Evolutionary conservation across 2,329 filamentous ascomycete species (phyloP), one percentile per base, ranked within the genome.

Genomic region (Ophiostoma australiae): DNA sequence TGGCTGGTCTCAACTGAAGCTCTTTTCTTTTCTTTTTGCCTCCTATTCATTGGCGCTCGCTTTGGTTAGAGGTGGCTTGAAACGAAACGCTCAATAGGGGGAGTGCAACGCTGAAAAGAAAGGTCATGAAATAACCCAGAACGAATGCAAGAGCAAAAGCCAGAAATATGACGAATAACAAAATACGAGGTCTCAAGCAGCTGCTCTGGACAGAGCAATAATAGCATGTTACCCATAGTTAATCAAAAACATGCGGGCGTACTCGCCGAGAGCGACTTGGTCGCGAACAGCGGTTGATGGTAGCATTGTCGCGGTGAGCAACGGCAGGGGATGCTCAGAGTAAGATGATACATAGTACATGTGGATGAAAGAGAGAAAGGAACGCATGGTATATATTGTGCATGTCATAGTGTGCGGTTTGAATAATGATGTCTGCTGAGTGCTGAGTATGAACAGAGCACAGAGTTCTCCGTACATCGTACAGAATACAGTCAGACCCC

Each of bases 101-200:
- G 52, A 58, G 52, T 58, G 52, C 52, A 58, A 58, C 52, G 52
- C 23, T 27, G 17, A 58, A 58, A 58, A 58, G 52, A 58, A 58
- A 58, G 52, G n/a, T n/a, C n/a, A 10, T 8, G 37, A 10, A 58
- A 58, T 8, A 41, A 11, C 39, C 5, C 39, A 41, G 10, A 41
- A 41, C 10, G 39, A 58, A 8, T 8, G 1, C 5, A 58, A 13
- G 48, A 52, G 17, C 17, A 7, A n/a, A n/a, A 15, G 20, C 13
- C 13, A 55, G 0, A 58, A 27, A 58, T 13, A 58, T 58, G 52
- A 23, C 52, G 52, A 23, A 58, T 27, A 10, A 27, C 52, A 27
- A 63, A 33, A 33, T 63, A 61, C 52, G 52, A 58, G n/a, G 17
- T 48, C 4, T n/a, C 48, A 58, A 27, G 8, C 17, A 44, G n/a